phyloP scores from a whole-genome alignment of 208 protist genomes.

The Crithidia thermophila region DNA sequence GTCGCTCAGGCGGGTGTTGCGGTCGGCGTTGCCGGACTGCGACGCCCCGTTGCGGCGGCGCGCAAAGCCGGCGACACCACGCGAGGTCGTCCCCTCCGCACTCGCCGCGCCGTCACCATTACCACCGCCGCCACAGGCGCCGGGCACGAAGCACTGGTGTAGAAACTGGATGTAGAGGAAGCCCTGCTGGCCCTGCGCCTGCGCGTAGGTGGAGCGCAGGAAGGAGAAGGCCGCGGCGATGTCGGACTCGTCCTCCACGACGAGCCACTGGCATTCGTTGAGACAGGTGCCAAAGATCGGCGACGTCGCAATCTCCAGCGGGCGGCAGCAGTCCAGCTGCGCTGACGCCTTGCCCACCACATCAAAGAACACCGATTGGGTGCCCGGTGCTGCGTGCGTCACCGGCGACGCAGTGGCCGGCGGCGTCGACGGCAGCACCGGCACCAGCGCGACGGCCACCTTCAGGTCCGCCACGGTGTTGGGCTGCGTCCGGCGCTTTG shows the following conservation, averaged over 20 bases:
- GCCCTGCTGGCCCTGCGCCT: slow-evolving; percentile 2
- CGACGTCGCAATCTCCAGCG: slow-evolving; percentile 43
- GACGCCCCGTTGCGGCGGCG: not conserved
- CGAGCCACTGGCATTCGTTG: slow-evolving; percentile 41
- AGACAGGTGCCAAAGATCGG: slow-evolving; percentile 49
- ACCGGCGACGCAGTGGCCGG: not conserved
- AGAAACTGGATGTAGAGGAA: slow-evolving; percentile 43
- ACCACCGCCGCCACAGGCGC: not conserved
- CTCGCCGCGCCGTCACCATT: not conserved
- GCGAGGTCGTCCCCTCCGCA: not conserved
- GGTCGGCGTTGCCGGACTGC: too few relatives aligned
- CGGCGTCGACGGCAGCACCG: not conserved
- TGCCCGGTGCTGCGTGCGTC: not conserved
- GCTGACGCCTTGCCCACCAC: slow-evolving; percentile 17
- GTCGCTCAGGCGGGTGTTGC: slow-evolving; percentile 17
- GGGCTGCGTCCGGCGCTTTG: not conserved
- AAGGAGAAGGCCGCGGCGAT: slow-evolving; percentile 20
- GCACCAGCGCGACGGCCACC: slow-evolving; percentile 21
- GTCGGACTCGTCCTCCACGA: slow-evolving; percentile 33
- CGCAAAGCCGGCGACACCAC: slow-evolving; percentile 8
- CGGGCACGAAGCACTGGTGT: slow-evolving; percentile 30
- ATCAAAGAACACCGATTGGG: slow-evolving; percentile 23
- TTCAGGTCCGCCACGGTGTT: slow-evolving; percentile 9
- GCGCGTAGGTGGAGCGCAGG: not conserved
- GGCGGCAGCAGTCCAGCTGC: slow-evolving; percentile 8